Evolutionary conservation across 352 stramenopile species (phyloP), one percentile per base, ranked within the genome.

Genomic region (Pythium sp.): DNA sequence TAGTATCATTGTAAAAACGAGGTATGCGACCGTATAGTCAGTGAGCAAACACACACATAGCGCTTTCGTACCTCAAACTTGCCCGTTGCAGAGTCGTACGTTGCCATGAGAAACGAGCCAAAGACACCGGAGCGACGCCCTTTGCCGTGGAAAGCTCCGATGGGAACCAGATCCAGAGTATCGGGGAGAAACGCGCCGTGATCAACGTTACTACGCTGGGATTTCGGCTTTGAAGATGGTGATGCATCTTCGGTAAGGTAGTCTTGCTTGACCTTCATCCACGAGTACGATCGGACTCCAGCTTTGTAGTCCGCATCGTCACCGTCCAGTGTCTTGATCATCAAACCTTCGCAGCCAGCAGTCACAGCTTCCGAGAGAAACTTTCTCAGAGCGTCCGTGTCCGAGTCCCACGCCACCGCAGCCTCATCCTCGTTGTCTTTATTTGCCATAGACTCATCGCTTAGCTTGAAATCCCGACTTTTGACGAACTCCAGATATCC

Each of bases 91-190:
- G 89, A 73, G 71, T 99, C 96, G 76, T 98, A 99, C 55, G 92
- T 98, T 22, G 98, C 98, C 68, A 99, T 84, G 2, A 99, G 80
- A 73, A 99, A 99, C 18, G 98, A 98, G 1, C 98, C 98, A 80
- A 98, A 99, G 20, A 94, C 87, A 11, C 97, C 97, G 7, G 93
- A 95, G 34, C 97, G 87, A 60, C 98, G 98, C 0, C 97, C 91
- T 74, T 94, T 92, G 41, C 98, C 98, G 67, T 98, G 89, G 76
- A 98, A 99, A 5, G 96, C 98, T 2, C 96, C 98, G 59, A 99
- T 92, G 0, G 97, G 97, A n/a, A 99, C 97, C 36, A 99, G 82
- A 79, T 99, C 98, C 26, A 99, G 84, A 20, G 97, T 92, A 62
- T 95, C 87, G 4, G 84, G 81, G 5, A 95, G 73, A 62, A 93